Evolutionary conservation across 805 yeast genomes (phyloP), one percentile per base, ranked within the genome.

Genomic region (Pichia ethanolica): DNA sequence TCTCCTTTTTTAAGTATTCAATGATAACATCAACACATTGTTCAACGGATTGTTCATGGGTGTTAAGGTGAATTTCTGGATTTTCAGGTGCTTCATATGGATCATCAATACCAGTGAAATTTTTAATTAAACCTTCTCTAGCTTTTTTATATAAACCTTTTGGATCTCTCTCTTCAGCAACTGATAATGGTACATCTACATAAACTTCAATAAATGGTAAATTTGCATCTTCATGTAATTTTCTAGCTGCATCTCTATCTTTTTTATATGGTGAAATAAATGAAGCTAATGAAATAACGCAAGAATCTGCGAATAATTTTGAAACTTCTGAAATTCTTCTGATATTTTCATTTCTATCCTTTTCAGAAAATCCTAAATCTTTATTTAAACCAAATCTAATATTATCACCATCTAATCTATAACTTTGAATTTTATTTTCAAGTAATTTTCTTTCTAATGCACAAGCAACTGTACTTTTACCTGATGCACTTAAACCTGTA

Each of bases 141-240:
- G 98, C 98, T 77, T 91, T 91, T 71, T 89, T 89, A 74, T 91
- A 91, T 57, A 91, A 73, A 11, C 98, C 98, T 73, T 91, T 91
- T 55, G 98, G 98, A 68, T 91, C 98, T 72, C 98, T 87, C 68
- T 88, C 78, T 74, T 91, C 98, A 45, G 97, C 98, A 54, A 91
- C 89, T 61, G 84, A 89, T 46, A 91, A 75, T 35, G 98, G 97
- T 42, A 89, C 97, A 66, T 90, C 96, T 36, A 90, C 91, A 58
- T 71, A 89, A 8, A 91, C 95, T 72, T 90, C 98, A 48, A 90
- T 78, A 61, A 90, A 90, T 47, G 95, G 91, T 54, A 91, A 71
- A 39, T 77, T 77, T 56, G 83, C 79, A 52, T 81, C 80, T 54
- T 77, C 80, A 66, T 90, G 98, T 55, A 90, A 73, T 64, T 84